Evolutionary conservation across 768 basidiomycete species (phyloP).

Genomic region (Rhodotorula kratochvilovae): DNA sequence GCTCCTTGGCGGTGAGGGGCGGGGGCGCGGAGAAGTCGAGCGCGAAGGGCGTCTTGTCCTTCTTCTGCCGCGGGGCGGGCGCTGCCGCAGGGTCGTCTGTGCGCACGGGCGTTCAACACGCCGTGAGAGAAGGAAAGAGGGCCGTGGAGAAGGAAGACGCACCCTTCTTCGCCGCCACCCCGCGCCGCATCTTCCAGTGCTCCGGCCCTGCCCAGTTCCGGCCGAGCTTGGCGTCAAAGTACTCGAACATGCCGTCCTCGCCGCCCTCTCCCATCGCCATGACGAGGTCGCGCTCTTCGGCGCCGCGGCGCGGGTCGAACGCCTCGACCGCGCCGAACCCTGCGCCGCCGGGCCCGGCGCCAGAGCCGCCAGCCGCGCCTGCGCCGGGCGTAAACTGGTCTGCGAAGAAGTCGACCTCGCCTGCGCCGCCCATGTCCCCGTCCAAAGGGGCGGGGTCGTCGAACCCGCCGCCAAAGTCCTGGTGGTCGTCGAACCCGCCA

Average conservation of each 20-base stretch:
- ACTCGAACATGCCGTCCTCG: slow-evolving; percentile 60
- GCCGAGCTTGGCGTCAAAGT: slow-evolving; percentile 68
- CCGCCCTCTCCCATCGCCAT: slow-evolving; percentile 63
- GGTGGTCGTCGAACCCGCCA: slow-evolving; percentile 48
- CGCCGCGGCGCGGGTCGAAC: slow-evolving; percentile 76
- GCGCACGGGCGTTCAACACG: not conserved
- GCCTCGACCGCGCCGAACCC: slow-evolving; percentile 56
- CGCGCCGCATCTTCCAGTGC: slow-evolving; percentile 81
- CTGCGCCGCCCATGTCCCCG: slow-evolving; percentile 1
- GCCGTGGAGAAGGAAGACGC: not conserved
- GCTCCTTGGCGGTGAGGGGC: slow-evolving; percentile 62
- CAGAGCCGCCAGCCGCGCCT: slow-evolving; percentile 42
- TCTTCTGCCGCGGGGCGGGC: slow-evolving; percentile 49
- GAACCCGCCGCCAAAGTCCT: slow-evolving; percentile 47
- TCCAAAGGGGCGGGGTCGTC: slow-evolving; percentile 40
- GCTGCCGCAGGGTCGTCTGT: not conserved
- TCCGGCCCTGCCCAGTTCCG: slow-evolving; percentile 99
- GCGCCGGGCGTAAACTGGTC: slow-evolving; percentile 22
- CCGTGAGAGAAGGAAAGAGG: not conserved
- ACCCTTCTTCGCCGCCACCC: slow-evolving; percentile 19
- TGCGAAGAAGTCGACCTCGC: slow-evolving; percentile 34
- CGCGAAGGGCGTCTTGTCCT: slow-evolving; percentile 67
- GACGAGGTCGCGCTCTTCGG: slow-evolving; percentile 74
- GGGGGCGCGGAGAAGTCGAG: slow-evolving; percentile 69
- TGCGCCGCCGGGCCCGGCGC: not conserved